phyloP scores from a whole-genome alignment of 345 rosid genomes.

The Ailanthus altissimus region DNA sequence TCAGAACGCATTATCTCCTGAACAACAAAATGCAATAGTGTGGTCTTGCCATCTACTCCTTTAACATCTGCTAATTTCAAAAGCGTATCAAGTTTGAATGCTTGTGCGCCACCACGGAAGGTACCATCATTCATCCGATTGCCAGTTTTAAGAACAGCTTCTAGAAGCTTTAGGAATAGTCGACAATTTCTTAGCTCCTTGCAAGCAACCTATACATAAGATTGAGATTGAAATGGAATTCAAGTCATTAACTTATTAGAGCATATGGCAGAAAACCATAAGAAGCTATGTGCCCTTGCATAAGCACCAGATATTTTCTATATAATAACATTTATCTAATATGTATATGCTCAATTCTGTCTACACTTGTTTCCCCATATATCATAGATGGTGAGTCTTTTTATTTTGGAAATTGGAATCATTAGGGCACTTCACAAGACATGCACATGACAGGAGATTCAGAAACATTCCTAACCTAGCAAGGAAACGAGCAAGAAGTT shows the following conservation, averaged over 20 bases:
- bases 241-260: background rate
- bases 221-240: conserved; percentile 7
- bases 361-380: background rate
- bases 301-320: background rate
- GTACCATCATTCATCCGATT: conserved; percentile 99
- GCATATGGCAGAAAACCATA: background rate
- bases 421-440: background rate
- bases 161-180: conserved; percentile 89
- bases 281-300: background rate
- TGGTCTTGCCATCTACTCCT: conserved; percentile 95
- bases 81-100: conserved; percentile 97
- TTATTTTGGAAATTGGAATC: background rate
- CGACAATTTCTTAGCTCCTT: conserved; percentile 80
- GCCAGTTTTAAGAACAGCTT: conserved; percentile 99
- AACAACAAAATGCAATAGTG: conserved; percentile 93
- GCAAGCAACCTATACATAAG: conserved; percentile 71
- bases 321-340: background rate
- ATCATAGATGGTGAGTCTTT: background rate
- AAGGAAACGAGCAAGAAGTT: background rate
- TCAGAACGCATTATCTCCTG: conserved; percentile 92
- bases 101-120: conserved; percentile 95
- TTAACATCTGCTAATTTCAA: conserved; percentile 91
- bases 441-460: background rate
- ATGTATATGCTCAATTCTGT: background rate
- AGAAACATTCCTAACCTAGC: background rate